These are phyloP conservation scores for Trichoderma atroviride DNA, from an alignment of 2,329 filamentous ascomycete species.

Conservation along the genomic window DNA sequence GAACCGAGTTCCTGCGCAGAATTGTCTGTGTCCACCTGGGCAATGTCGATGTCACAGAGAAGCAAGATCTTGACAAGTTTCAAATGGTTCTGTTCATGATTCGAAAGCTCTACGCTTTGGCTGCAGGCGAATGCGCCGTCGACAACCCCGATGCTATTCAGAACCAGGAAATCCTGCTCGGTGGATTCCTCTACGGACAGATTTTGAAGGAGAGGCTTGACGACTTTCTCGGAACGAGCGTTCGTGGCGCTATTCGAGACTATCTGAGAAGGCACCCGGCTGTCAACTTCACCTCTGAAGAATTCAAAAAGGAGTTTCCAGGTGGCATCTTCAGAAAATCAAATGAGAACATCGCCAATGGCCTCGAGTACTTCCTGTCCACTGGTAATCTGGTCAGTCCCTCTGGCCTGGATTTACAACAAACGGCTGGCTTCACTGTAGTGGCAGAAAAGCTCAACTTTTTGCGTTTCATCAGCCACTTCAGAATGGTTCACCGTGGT, in stretches of 20 bases:
- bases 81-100: constrained; percentile 94
- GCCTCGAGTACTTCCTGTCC: constrained; percentile 92
- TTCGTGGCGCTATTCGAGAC: constrained; percentile 58
- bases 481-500: constrained; percentile 98
- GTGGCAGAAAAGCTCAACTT: constrained; percentile 99
- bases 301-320: constrained; percentile 80
- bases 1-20: constrained; percentile 85
- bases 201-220: constrained; percentile 94
- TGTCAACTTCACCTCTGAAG: constrained; percentile 74
- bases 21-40: constrained; percentile 92
- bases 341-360: constrained; percentile 85
- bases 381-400: constrained; percentile 92
- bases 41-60: constrained; percentile 78
- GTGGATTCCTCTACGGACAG: constrained; percentile 91
- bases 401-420: constrained; percentile 90
- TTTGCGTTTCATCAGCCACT: constrained; percentile 96
- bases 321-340: constrained; percentile 76
- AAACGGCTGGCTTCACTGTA: constrained; percentile 92
- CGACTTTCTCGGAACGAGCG: constrained; percentile 69
- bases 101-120: constrained; percentile 89
- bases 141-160: constrained; percentile 97
- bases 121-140: constrained; percentile 86
- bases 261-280: constrained; percentile 59
- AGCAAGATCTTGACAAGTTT: constrained; percentile 90
- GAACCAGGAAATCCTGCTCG: constrained; percentile 92